A percentile compares a stretch with the other conserved stretches of the same genome.
Conservation (phyloP, 2,329 filamentous ascomycete genomes). For the Lojkania enalia region DNA sequence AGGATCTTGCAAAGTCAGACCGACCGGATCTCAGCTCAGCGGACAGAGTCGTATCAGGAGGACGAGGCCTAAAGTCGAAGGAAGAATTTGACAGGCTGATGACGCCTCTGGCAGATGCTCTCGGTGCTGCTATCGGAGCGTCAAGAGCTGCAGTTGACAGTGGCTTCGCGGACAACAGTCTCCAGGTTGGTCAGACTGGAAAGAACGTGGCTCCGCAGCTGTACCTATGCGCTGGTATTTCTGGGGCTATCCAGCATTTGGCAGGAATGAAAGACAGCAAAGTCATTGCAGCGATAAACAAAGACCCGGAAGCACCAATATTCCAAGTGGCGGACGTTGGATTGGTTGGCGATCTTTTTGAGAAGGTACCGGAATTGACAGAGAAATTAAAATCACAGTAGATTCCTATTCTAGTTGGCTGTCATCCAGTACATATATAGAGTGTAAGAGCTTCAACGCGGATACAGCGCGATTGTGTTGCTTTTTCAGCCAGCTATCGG, state of each 20-base stretch:
- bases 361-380: conserved; percentile 92
- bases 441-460: conserved; percentile 23
- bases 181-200: conserved; percentile 97
- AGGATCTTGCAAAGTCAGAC: conserved; percentile 90
- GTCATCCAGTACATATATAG: conserved; percentile 12
- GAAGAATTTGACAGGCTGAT: conserved; percentile 95
- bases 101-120: conserved; percentile 84
- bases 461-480: background rate
- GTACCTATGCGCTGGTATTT: conserved; percentile 94
- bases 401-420: background rate
- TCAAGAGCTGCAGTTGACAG: conserved; percentile 95
- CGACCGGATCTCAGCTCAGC: conserved; percentile 93
- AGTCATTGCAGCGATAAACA: conserved; percentile 98
- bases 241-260: conserved; percentile 95
- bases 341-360: conserved; percentile 91
- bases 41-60: conserved; percentile 85
- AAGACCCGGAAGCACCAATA: conserved; percentile 94
- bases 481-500: too few relatives aligned
- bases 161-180: conserved; percentile 95
- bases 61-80: conserved; percentile 94
- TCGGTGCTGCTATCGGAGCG: conserved; percentile 94
- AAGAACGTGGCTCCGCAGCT: conserved; percentile 97
- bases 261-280: conserved; percentile 99
- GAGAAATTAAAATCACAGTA: conserved; percentile 76
- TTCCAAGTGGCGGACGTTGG: conserved; percentile 98